Conservation (phyloP, 1,139 yeast species). For the Pneumocystis carinii region DNA sequence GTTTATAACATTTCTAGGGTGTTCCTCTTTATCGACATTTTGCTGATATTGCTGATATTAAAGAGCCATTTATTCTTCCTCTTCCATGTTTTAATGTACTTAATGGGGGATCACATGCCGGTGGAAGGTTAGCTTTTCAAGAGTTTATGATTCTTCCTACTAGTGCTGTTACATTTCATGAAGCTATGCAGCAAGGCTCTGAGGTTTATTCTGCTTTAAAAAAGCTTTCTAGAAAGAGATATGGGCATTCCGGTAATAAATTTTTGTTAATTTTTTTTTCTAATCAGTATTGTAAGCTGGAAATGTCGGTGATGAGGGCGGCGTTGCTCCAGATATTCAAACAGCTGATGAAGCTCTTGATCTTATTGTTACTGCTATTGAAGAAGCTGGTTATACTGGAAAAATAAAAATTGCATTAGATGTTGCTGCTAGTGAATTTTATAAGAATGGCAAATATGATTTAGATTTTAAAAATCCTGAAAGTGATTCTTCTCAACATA, state of each 20-base stretch:
- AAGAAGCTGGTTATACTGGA: slow-evolving; percentile 85
- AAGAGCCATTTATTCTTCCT: slow-evolving; percentile 34
- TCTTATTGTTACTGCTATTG: slow-evolving; percentile 74
- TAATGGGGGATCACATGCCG: slow-evolving; percentile 99
- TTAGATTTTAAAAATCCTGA: slow-evolving; percentile 93
- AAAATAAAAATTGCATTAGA: slow-evolving; percentile 81
- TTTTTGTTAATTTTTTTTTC: background rate
- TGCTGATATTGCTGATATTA: slow-evolving; percentile 50
- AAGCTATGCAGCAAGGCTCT: slow-evolving; percentile 87
- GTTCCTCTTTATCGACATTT: slow-evolving; percentile 80
- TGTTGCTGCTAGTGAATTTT: slow-evolving; percentile 93
- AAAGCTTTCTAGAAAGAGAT: slow-evolving; percentile 74
- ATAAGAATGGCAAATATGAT: slow-evolving; percentile 89
- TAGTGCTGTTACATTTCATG: slow-evolving; percentile 73
- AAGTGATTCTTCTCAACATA: slow-evolving; percentile 77
- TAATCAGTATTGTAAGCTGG: slow-evolving; percentile 39
- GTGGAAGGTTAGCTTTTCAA: slow-evolving; percentile 96
- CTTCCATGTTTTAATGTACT: slow-evolving; percentile 57
- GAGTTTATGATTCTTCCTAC: slow-evolving; percentile 97
- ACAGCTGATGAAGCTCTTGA: slow-evolving; percentile 92
- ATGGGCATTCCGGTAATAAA: slow-evolving; percentile 52
- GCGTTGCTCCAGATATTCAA: slow-evolving; percentile 93
- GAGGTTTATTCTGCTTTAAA: slow-evolving; percentile 94
- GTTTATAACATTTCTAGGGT: slow-evolving; percentile 18
- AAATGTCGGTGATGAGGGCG: slow-evolving; percentile 99